A percentile compares a stretch with the other conserved stretches of the same genome.
Conservation (phyloP, 257 asterid species). For the Capsicum rhomboideum region DNA sequence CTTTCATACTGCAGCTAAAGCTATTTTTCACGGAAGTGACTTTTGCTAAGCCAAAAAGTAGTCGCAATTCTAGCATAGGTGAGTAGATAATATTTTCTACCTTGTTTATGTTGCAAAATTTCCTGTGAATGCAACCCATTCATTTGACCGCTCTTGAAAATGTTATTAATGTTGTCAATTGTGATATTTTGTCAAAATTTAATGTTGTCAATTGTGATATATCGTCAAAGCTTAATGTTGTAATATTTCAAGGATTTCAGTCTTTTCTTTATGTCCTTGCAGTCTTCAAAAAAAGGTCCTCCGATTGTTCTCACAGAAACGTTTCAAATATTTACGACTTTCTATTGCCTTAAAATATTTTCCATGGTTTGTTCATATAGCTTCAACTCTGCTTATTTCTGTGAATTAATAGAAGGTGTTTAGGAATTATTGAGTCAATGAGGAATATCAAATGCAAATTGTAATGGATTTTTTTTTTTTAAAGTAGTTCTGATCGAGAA, state of each 20-base stretch:
- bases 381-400: not conserved
- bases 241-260: not conserved
- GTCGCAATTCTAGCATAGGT: constrained; percentile 99
- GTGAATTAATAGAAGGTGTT: not conserved
- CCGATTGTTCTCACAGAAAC: not conserved
- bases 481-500: not conserved
- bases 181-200: not conserved
- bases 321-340: not conserved
- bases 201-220: not conserved
- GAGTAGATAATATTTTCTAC: constrained; percentile 1
- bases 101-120: not conserved
- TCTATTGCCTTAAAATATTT: not conserved
- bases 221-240: not conserved
- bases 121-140: not conserved
- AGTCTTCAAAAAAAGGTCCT: not conserved
- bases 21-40: constrained; percentile 87
- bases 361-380: not conserved
- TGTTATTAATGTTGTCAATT: not conserved
- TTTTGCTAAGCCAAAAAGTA: constrained; percentile 97
- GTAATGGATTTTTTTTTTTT: not conserved
- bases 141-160: not conserved
- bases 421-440: not conserved
- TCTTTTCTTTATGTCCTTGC: not conserved
- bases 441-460: not conserved
- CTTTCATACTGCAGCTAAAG: constrained; percentile 58